Conservation (phyloP, 2,329 filamentous ascomycete genomes). For the Diaporthe longicolla region DNA sequence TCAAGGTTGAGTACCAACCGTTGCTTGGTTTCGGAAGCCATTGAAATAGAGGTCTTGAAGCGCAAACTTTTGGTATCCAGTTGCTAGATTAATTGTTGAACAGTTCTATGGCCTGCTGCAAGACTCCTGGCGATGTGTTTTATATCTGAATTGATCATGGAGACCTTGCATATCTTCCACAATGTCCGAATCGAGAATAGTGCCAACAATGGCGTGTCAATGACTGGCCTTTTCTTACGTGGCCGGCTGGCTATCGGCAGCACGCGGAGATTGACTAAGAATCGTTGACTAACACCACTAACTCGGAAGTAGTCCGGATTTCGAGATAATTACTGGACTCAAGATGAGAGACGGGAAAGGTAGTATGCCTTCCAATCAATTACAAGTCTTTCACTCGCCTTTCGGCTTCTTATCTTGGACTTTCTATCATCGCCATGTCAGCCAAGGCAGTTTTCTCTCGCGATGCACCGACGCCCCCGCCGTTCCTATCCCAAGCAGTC, state of each 20-base stretch:
- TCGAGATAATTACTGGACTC: not conserved
- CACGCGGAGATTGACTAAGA: not conserved
- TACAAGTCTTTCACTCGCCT: not conserved
- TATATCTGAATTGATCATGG: not conserved
- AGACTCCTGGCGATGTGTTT: not conserved
- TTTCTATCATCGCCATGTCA: not conserved
- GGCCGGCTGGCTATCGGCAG: not conserved
- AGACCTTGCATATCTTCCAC: too few species aligned
- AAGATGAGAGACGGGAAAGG: too few species aligned
- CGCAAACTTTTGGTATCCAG: too few species aligned
- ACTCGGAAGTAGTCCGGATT: too few species aligned
- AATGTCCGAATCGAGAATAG: not conserved
- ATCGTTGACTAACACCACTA: slow-evolving; percentile 2
- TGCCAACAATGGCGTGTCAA: not conserved
- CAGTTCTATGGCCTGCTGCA: not conserved
- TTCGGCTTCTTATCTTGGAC: not conserved
- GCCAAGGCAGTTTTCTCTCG: not conserved
- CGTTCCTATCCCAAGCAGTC: not conserved
- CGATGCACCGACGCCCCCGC: not conserved
- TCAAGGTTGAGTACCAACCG: slow-evolving; percentile 9
- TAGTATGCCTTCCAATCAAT: not conserved
- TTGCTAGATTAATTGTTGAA: too few species aligned
- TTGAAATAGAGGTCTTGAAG: not conserved
- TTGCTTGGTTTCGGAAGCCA: not conserved
- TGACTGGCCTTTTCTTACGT: slow-evolving; percentile 15